Evolutionary conservation across 345 rosid species (phyloP).

Genomic region (Trapa bicornis): DNA sequence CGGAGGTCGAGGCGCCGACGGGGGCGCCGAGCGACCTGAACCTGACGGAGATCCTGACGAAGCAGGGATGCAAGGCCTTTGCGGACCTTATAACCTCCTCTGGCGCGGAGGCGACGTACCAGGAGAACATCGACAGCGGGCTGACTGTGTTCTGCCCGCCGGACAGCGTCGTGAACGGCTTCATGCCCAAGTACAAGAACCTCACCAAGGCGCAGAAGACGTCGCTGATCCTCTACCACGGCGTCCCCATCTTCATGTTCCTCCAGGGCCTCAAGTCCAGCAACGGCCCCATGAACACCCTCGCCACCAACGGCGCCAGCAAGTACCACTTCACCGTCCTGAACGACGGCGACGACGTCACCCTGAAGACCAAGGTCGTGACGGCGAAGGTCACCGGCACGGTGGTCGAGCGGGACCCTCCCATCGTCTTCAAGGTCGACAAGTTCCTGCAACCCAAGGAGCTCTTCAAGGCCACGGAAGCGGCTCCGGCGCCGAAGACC

Average conservation of each 20-base stretch:
- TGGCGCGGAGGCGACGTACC: constrained; percentile 51
- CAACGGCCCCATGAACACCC: constrained; percentile 66
- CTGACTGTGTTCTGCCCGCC: constrained; percentile 83
- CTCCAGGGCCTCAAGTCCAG: constrained; percentile 57
- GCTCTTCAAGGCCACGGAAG: constrained; percentile 53
- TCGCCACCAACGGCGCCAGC: constrained; percentile 73
- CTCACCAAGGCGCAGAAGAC: constrained; percentile 49
- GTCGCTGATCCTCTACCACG: constrained; percentile 63
- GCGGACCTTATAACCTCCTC: constrained; percentile 47
- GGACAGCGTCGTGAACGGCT: constrained; percentile 40
- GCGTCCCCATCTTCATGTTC: constrained; percentile 66
- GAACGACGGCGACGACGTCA: constrained; percentile 62
- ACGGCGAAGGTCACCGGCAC: constrained; percentile 61
- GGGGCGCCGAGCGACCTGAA: constrained; percentile 51
- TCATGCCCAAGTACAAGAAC: constrained; percentile 65
- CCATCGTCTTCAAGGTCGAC: constrained; percentile 50
- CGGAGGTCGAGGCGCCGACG: constrained; percentile 79
- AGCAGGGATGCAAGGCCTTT: constrained; percentile 78
- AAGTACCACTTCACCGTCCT: constrained; percentile 69
- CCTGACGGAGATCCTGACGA: constrained; percentile 49
- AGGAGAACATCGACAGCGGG: constrained; percentile 66
- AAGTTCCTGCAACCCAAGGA: constrained; percentile 70
- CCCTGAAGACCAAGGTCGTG: constrained; percentile 46
- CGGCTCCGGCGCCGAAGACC: constrained; percentile 28
- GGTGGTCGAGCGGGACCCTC: constrained; percentile 64